Percentiles rank a stretch among this genome's conserved stretches.
Conservation (phyloP, 2,329 filamentous ascomycete species). For the Emydomyces testavorans region DNA sequence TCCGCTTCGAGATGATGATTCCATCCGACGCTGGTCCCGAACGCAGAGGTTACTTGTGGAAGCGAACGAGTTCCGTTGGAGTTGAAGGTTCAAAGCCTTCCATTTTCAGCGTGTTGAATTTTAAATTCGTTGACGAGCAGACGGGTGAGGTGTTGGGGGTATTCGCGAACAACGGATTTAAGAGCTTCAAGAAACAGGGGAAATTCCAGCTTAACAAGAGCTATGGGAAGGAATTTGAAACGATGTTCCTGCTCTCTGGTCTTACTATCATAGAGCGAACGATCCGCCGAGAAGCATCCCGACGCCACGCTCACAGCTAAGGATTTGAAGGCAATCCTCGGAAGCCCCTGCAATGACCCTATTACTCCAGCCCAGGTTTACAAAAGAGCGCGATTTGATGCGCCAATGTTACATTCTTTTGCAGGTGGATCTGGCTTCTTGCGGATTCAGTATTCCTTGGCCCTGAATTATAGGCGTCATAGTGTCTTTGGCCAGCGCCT, state of each 20-base stretch:
- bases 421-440: too few relatives aligned
- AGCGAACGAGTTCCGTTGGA: slow-evolving; percentile 24
- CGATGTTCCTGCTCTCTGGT: slow-evolving; percentile 21
- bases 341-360: not conserved
- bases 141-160: slow-evolving; percentile 23
- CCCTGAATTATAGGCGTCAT: too few relatives aligned
- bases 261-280: slow-evolving; percentile 13
- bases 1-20: slow-evolving; percentile 23
- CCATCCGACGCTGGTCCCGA: slow-evolving; percentile 5
- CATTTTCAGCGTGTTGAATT: slow-evolving; percentile 20
- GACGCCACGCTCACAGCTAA: slow-evolving; percentile 12
- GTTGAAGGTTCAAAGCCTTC: slow-evolving; percentile 20
- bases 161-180: slow-evolving; percentile 22
- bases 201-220: slow-evolving; percentile 23
- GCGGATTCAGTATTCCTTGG: too few relatives aligned
- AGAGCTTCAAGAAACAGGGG: slow-evolving; percentile 24
- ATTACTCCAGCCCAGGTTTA: not conserved
- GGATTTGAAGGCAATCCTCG: slow-evolving; percentile 5
- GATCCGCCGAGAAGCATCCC: slow-evolving; percentile 10
- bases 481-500: too few relatives aligned
- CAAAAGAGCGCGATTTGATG: too few relatives aligned
- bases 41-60: slow-evolving; percentile 24
- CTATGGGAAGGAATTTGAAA: slow-evolving; percentile 23
- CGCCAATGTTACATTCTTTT: too few relatives aligned
- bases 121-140: slow-evolving; percentile 27